Base-by-base conservation (phyloP, 2,329 filamentous ascomycete species). In the Chaetomium globosum region DNA sequence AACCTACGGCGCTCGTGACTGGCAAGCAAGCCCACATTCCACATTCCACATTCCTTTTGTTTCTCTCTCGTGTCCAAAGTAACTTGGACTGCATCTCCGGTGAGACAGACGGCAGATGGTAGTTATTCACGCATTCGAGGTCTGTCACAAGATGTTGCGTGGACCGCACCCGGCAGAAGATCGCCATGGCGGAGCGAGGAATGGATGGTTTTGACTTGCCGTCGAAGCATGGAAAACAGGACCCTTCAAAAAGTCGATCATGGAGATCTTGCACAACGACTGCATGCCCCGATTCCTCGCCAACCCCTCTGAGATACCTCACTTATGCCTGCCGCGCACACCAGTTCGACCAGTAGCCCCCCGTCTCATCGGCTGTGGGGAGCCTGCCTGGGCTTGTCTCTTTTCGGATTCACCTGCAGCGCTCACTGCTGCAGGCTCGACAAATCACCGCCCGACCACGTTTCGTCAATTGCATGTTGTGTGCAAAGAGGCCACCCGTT, bases 341-440 rank as follows among this genome's bases (percentile, higher is more conserved):
- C 33, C 26, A 26, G 26, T 4, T 26, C 26, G 26, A 26, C 26
- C 26, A 36, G 33, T 36, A 12, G 33, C 31, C 19, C 55, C 62
- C 36, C 61, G 68, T 70, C 39, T 66, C 69, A 68, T 71, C 58
- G 59, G 51, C 59, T 39, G 64, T 63, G 64, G 60, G 65, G 65
- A 68, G 65, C 61, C 61, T 59, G 54, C 67, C 66, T 65, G 60
- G 26, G 59, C 68, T 72, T 70, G 64, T 28, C 70, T 58, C 63
- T 59, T 67, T 72, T 65, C 61, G 65, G 62, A 63, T 52, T 19
- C 61, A 71, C 70, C 68, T 72, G 69, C 70, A 72, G 63, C 61
- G 57, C 57, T 62, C 64, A 60, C 64, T 59, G 16, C 65, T 59
- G 55, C 65, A 48, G 23, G n/a, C 36, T 56, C 48, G 55, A 61